phyloP scores from a whole-genome alignment of 495 filamentous ascomycete species.

The Evernia prunastri region DNA sequence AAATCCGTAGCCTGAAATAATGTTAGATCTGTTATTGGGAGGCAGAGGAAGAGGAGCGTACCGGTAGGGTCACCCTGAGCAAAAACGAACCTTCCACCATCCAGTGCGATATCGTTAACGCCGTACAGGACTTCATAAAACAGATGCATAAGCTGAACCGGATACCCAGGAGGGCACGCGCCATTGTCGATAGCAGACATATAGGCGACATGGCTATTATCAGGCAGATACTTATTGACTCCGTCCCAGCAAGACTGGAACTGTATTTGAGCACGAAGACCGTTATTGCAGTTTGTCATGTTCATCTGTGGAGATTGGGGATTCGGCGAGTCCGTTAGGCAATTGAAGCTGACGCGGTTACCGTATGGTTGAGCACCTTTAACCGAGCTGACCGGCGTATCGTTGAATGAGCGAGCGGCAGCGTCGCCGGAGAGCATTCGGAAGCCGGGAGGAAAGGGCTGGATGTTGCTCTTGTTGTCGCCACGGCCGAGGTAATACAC shows the following conservation, averaged over 20 bases:
- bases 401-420: constrained; percentile 32
- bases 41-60: background rate
- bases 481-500: constrained; percentile 43
- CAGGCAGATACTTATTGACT: constrained; percentile 30
- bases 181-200: constrained; percentile 34
- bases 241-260: constrained; percentile 41
- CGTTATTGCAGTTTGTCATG: constrained; percentile 25
- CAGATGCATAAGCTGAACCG: constrained; percentile 34
- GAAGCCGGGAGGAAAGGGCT: constrained; percentile 41
- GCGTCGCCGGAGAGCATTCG: constrained; percentile 40
- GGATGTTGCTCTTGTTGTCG: constrained; percentile 29
- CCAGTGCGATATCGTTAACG: constrained; percentile 20
- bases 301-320: constrained; percentile 25
- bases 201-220: constrained; percentile 40
- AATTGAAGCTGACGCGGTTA: constrained; percentile 37
- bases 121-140: constrained; percentile 40
- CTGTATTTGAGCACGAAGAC: constrained; percentile 38
- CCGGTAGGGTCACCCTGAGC: constrained; percentile 40
- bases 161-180: constrained; percentile 36
- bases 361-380: constrained; percentile 29
- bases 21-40: background rate
- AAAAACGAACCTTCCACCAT: constrained; percentile 28
- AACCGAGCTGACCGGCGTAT: constrained; percentile 29
- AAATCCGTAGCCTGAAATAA: constrained; percentile 38
- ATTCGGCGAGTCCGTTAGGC: constrained; percentile 24